These are phyloP conservation scores for Neonectria hederae DNA, from an alignment of 2,329 filamentous ascomycete species.

Conservation along the genomic window DNA sequence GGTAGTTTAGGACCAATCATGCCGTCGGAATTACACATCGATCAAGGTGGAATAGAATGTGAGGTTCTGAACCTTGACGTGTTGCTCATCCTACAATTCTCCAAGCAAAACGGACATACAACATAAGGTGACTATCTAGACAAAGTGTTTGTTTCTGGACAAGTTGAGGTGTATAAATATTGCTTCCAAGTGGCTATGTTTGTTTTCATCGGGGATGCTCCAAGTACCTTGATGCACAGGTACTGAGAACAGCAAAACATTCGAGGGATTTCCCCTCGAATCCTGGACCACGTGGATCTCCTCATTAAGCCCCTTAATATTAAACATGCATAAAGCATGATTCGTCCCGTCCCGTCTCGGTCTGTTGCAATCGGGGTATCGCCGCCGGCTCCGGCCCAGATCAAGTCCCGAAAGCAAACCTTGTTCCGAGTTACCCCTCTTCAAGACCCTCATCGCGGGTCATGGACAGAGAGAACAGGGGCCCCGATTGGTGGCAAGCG, in stretches of 20 bases:
- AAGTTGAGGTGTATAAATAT: too few relatives aligned
- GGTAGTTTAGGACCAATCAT: neutral
- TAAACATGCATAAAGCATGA: neutral
- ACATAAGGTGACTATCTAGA: too few relatives aligned
- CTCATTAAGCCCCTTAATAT: neutral
- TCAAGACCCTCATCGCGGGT: neutral
- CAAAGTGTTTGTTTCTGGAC: too few relatives aligned
- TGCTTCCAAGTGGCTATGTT: neutral
- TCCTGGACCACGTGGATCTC: neutral
- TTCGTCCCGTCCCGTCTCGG: neutral
- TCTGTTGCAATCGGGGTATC: neutral
- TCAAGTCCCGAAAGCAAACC: neutral
- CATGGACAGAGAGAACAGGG: neutral
- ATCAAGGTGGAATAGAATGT: neutral
- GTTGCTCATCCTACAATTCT: too few relatives aligned
- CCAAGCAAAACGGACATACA: too few relatives aligned
- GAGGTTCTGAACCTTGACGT: neutral
- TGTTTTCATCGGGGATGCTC: neutral
- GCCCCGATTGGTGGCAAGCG: conserved; percentile 20
- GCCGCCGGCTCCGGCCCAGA: neutral
- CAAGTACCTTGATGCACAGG: neutral
- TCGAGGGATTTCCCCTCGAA: neutral
- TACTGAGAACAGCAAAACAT: neutral
- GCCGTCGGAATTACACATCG: neutral
- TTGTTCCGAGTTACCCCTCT: neutral